Conservation (phyloP, 2,329 filamentous ascomycete genomes). For the Trichoderma pleuroti region DNA sequence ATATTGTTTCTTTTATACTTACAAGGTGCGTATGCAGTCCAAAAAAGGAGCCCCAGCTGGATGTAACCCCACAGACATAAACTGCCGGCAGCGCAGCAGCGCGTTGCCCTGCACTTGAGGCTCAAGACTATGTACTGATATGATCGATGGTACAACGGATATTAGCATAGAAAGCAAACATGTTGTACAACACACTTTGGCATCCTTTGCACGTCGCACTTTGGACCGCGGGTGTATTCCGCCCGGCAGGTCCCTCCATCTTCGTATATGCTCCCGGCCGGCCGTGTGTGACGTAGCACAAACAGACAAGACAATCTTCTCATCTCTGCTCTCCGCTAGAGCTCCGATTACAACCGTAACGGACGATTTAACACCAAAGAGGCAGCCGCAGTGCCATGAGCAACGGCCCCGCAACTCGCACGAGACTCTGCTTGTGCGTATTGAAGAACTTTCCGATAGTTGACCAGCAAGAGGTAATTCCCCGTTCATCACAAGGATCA, state of each 20-base stretch:
- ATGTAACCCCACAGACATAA: conserved; percentile 1
- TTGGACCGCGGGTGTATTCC: background rate
- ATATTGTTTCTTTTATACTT: background rate
- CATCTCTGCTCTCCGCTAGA: background rate
- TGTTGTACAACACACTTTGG: background rate
- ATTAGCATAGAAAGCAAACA: background rate
- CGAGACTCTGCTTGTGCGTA: background rate
- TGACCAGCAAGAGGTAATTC: background rate
- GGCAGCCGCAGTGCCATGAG: background rate
- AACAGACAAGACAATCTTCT: background rate
- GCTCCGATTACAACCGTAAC: background rate
- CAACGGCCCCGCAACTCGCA: background rate
- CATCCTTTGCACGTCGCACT: background rate
- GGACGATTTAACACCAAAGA: background rate
- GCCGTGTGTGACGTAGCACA: background rate
- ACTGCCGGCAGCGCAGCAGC: background rate
- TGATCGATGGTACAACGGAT: background rate
- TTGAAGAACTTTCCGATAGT: background rate
- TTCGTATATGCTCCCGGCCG: background rate
- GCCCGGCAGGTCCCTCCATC: background rate
- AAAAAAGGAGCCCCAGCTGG: background rate
- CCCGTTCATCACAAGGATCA: background rate
- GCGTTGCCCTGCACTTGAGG: background rate
- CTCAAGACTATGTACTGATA: background rate
- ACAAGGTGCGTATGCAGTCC: background rate